Evolutionary conservation across 2,329 filamentous ascomycete genomes (phyloP), one percentile per base, ranked within the genome.

Genomic region (Epichloe scottii): DNA sequence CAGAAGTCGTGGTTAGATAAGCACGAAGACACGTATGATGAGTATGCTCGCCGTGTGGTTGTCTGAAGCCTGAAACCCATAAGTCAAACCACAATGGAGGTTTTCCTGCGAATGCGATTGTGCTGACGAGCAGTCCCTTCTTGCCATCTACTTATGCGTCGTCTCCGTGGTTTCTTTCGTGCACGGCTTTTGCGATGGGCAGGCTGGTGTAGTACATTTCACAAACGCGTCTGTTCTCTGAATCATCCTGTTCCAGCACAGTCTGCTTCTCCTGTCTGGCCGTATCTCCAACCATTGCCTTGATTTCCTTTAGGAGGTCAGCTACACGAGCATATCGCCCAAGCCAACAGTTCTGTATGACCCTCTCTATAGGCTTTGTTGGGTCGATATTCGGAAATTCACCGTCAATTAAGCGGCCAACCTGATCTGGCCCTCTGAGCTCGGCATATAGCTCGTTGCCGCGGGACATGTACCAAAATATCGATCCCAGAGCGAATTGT

Each of bases 391-490:
- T 21, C 5, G 56, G 56, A 23, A 56, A 48, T 14, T 26, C 52
- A 34, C 53, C 51, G 33, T 56, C 51, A 2, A 54, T 38, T 39
- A 58, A 34, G 50, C 41, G 53, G 47, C 51, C 41, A 12, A 57
- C 55, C 37, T 46, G 38, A 2, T 55, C 52, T 34, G 33, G 37
- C 5, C 55, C 52, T 41, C 52, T 46, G 3, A 57, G 51, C 38
- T 58, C 51, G 6, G 55, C 51, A 46, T 56, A 59, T 38, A 57
- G 17, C 48, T 59, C 51, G 10, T 46, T 46, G 5, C 53, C 52
- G 21, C 52, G 55, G 2, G 26, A 48, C 49, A 58, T 58, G 41
- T 54, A 59, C 53, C 54, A 59, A 39, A 59, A 58, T 44, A 58
- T 42, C 3, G 51, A 59, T 3, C 53, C 56, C 1, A 58, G 55